Evolutionary conservation across 192 early-diverging fungal genomes (phyloP).

Genomic region (Mortierella alpina): DNA sequence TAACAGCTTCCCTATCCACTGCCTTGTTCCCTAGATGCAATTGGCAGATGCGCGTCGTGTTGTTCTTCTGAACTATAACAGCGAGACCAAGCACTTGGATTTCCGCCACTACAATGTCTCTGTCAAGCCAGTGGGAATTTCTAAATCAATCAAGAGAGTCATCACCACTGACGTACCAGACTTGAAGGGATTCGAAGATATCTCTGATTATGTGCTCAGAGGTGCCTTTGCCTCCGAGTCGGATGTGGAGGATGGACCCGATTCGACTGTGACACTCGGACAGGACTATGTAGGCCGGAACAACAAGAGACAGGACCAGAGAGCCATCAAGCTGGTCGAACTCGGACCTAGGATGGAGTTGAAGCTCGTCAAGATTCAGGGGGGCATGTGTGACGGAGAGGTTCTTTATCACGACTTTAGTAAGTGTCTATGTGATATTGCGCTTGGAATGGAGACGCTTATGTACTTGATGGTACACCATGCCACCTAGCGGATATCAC

Average conservation of each 20-base stretch:
- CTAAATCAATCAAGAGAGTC: slow-evolving; percentile 90
- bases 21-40: slow-evolving; percentile 73
- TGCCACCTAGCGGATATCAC: not conserved
- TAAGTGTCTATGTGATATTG: slow-evolving; percentile 55
- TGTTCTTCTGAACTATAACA: slow-evolving; percentile 91
- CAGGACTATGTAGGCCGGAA: slow-evolving; percentile 84
- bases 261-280: slow-evolving; percentile 84
- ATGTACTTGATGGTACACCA: not conserved
- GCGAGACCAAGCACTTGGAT: slow-evolving; percentile 84
- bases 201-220: slow-evolving; percentile 90
- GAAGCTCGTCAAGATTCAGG: slow-evolving; percentile 87
- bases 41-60: slow-evolving; percentile 90
- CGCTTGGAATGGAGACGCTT: not conserved
- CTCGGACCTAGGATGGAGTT: slow-evolving; percentile 93
- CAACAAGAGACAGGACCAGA: slow-evolving; percentile 80
- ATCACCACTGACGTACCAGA: slow-evolving; percentile 83
- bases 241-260: slow-evolving; percentile 93
- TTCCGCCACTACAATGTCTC: slow-evolving; percentile 94
- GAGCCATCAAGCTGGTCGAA: slow-evolving; percentile 89
- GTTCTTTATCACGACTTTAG: slow-evolving; percentile 90
- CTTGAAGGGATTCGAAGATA: slow-evolving; percentile 84
- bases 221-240: slow-evolving; percentile 78
- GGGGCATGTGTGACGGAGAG: slow-evolving; percentile 90
- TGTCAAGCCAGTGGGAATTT: slow-evolving; percentile 89
- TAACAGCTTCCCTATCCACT: not conserved